These are phyloP conservation scores for Auricularia sp. DNA, from an alignment of 768 basidiomycete species.

Conservation along the genomic window DNA sequence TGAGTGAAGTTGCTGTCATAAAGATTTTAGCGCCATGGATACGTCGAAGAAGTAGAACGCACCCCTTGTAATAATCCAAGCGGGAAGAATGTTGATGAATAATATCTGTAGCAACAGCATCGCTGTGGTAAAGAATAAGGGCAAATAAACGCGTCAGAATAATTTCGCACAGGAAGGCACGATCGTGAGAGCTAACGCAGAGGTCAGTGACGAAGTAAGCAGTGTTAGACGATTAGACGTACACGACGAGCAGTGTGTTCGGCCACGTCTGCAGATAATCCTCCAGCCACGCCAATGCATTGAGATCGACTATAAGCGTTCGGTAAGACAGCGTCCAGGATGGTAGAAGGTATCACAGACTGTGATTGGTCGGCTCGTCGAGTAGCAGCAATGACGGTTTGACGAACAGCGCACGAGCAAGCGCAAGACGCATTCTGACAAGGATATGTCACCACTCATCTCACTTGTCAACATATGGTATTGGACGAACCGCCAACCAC, in stretches of 20 bases:
- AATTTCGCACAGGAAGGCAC: slow-evolving; percentile 58
- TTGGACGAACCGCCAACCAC: slow-evolving; percentile 74
- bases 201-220: not conserved
- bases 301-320: slow-evolving; percentile 59
- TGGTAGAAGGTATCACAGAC: slow-evolving; percentile 30
- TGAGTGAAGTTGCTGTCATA: slow-evolving; percentile 82
- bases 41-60: slow-evolving; percentile 9
- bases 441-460: not conserved
- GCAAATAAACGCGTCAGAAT: too few species aligned
- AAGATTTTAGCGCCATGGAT: slow-evolving; percentile 4
- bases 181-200: slow-evolving; percentile 76
- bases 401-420: slow-evolving; percentile 92
- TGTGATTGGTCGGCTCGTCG: slow-evolving; percentile 96
- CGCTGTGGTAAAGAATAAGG: slow-evolving; percentile 23
- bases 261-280: slow-evolving; percentile 95
- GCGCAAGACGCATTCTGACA: slow-evolving; percentile 82
- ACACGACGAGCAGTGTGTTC: slow-evolving; percentile 89
- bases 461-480: not conserved
- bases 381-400: slow-evolving; percentile 78
- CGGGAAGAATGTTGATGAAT: slow-evolving; percentile 90
- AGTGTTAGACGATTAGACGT: slow-evolving; percentile 18
- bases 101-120: slow-evolving; percentile 95
- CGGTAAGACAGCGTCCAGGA: slow-evolving; percentile 4
- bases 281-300: slow-evolving; percentile 95
- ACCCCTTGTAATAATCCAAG: slow-evolving; percentile 97